A percentile compares a stretch with the other conserved stretches of the same genome.
phyloP scores from a whole-genome alignment of 2,329 filamentous ascomycete species.

The Fusarium xylarioides region DNA sequence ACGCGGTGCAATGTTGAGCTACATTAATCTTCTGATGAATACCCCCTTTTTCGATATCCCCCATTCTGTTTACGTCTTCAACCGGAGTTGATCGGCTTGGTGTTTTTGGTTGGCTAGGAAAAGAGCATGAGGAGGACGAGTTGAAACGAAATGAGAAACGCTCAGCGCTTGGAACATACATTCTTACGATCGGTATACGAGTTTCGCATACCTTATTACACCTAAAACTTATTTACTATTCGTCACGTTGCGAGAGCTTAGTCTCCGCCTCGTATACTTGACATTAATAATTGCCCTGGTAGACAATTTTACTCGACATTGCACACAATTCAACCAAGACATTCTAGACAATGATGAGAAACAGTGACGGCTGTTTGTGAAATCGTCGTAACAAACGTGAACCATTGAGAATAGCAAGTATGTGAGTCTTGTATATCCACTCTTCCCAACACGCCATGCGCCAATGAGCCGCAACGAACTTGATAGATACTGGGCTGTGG shows the following conservation, averaged over 20 bases:
- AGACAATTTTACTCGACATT: slow-evolving; percentile 48
- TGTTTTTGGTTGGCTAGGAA: slow-evolving; percentile 35
- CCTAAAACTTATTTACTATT: slow-evolving; percentile 43
- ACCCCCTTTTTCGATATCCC: slow-evolving; percentile 36
- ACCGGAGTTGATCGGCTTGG: slow-evolving; percentile 43
- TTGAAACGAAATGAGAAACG: slow-evolving; percentile 34
- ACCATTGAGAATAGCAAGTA: background rate
- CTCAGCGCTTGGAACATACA: slow-evolving; percentile 33
- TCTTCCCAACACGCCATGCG: background rate
- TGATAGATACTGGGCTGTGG: background rate
- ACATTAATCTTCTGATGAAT: slow-evolving; percentile 41
- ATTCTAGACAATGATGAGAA: background rate
- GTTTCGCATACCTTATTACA: slow-evolving; percentile 31
- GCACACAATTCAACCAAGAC: slow-evolving; percentile 24
- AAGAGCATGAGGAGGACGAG: slow-evolving; percentile 29
- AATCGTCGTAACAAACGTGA: background rate
- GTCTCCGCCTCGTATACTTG: slow-evolving; percentile 36
- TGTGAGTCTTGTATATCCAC: background rate
- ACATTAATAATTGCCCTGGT: slow-evolving; percentile 46
- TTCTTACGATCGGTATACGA: slow-evolving; percentile 33
- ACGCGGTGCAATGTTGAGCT: slow-evolving; percentile 39
- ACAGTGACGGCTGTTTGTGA: background rate
- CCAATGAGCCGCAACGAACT: background rate
- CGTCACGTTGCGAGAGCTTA: slow-evolving; percentile 31
- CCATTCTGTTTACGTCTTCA: slow-evolving; percentile 35